These are phyloP conservation scores for Gomphus bonarii DNA, from an alignment of 1,284 basidiomycete species.

Conservation along the genomic window DNA sequence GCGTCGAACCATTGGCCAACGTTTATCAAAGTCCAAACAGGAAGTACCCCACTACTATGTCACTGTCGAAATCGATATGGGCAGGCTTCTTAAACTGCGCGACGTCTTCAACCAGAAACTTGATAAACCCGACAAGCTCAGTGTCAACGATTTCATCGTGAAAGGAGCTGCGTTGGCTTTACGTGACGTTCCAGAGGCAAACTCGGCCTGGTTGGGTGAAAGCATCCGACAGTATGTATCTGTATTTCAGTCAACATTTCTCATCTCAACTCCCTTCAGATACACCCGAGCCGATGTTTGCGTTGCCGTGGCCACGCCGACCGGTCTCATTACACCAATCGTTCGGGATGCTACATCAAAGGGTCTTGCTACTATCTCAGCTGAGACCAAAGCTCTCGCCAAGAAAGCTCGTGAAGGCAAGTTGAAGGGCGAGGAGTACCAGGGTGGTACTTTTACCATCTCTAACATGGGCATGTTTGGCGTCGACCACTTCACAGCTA, in stretches of 20 bases:
- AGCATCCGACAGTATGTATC: conserved; percentile 79
- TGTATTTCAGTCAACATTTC: conserved; percentile 6
- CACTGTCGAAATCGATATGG: conserved; percentile 94
- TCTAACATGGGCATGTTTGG: conserved; percentile 99
- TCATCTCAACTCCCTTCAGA: conserved; percentile 28
- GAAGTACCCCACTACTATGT: conserved; percentile 97
- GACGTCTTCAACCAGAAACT: conserved; percentile 92
- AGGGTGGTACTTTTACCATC: conserved; percentile 98
- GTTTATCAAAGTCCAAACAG: conserved; percentile 89
- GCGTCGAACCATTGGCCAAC: conserved; percentile 86
- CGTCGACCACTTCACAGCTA: conserved; percentile 92
- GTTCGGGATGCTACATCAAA: conserved; percentile 88
- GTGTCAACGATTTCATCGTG: conserved; percentile 97
- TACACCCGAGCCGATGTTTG: conserved; percentile 97
- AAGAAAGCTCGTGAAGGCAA: conserved; percentile 96
- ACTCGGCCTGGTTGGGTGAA: conserved; percentile 97
- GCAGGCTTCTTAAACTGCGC: conserved; percentile 88
- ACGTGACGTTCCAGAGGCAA: conserved; percentile 93
- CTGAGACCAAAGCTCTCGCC: conserved; percentile 87
- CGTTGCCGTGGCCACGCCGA: conserved; percentile 93
- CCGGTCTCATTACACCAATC: conserved; percentile 96
- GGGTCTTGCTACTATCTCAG: conserved; percentile 87
- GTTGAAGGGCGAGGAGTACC: conserved; percentile 92
- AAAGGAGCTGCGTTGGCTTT: conserved; percentile 91
- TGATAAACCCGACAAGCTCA: conserved; percentile 87